Base-by-base conservation (phyloP, 192 early-diverging fungal genomes). In the Dissophora globulifera region DNA sequence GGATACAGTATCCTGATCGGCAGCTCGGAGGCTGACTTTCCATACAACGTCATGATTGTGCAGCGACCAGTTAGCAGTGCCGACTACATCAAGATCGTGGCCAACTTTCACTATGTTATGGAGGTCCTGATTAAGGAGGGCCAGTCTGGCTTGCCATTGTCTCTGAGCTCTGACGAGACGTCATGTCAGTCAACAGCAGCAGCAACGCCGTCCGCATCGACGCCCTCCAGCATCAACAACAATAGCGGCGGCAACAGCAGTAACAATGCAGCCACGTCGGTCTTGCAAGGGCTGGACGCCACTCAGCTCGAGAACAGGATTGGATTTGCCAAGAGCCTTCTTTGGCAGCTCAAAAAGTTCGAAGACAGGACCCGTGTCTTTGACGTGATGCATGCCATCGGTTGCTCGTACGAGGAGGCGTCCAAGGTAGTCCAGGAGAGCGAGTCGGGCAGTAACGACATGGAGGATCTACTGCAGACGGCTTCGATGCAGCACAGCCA, bases 341-440 rank as follows among this genome's bases (percentile, higher is more conserved):
- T 82, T 12, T 58, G 45, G 45, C 84, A 85, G 55, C 79, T 85
- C 17, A 72, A 75, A 33, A 49, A 71, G 8, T 85, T 81, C 32
- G 72, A 81, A 12, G 61, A 78, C 17, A 42, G 69, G 16, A 55
- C 78, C 45, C 26, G 55, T 17, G 58, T 76, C 26, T 85, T 83
- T 67, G 76, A 81, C 20, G 82, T 83, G 1, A 85, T 85, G 84
- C 79, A 85, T 59, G 78, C 74, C 8, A 70, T 78, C 29, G 68
- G 81, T 22, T 78, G 79, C 3, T 64, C 67, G 10, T 85, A 74
- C 55, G 75, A 74, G 13, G 78, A 83, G 22, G 84, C 84, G 10
- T 45, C 60, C n/a, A 58, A 63, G 53, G 80, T 82, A 0, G 62
- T 83, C 8, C 64, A 78, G 30, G 72, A 76, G 12, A 67, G 42